A percentile compares a stretch with the other conserved stretches of the same genome.
Conservation (phyloP, 106 monocot species). For the Vanilla planifolia region DNA sequence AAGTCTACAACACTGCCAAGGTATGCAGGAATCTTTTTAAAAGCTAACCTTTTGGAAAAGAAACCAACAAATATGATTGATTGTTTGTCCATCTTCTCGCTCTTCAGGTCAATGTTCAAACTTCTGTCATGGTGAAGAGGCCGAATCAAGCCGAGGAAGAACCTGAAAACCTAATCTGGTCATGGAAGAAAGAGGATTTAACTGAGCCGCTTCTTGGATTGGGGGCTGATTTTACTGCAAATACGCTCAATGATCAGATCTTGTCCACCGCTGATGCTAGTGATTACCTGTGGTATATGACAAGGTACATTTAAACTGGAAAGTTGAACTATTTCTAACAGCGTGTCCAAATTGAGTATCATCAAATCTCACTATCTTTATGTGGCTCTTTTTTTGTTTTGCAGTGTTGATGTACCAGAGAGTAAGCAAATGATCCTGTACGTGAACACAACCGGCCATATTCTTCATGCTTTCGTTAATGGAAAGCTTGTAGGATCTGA, state of each 20-base stretch:
- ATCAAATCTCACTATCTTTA: too few species aligned
- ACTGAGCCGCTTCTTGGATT: constrained; percentile 1
- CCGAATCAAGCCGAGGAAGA: constrained; percentile 21
- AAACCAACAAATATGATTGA: neutral
- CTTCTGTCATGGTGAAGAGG: constrained; percentile 43
- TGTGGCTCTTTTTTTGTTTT: too few species aligned
- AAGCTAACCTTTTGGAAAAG: too few species aligned
- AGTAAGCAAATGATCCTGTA: constrained; percentile 29
- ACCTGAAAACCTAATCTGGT: constrained; percentile 31
- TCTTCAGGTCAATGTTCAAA: constrained; percentile 39
- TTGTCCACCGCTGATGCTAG: constrained; percentile 34
- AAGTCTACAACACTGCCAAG: constrained; percentile 74
- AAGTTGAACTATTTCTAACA: too few species aligned
- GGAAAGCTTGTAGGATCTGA: constrained; percentile 43
- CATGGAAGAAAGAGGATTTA: constrained; percentile 45
- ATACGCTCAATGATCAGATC: constrained; percentile 51
- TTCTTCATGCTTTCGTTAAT: constrained; percentile 63
- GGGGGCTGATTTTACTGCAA: constrained; percentile 6
- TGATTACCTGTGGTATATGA: constrained; percentile 87
- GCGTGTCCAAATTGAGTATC: too few species aligned
- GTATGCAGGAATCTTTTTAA: too few species aligned
- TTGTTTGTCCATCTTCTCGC: neutral
- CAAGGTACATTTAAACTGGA: constrained; percentile 57
- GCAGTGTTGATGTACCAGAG: constrained; percentile 16
- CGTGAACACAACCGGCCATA: constrained; percentile 46